Evolutionary conservation across 169 alveolate species (phyloP).

Genomic region (Theileria annulata): DNA sequence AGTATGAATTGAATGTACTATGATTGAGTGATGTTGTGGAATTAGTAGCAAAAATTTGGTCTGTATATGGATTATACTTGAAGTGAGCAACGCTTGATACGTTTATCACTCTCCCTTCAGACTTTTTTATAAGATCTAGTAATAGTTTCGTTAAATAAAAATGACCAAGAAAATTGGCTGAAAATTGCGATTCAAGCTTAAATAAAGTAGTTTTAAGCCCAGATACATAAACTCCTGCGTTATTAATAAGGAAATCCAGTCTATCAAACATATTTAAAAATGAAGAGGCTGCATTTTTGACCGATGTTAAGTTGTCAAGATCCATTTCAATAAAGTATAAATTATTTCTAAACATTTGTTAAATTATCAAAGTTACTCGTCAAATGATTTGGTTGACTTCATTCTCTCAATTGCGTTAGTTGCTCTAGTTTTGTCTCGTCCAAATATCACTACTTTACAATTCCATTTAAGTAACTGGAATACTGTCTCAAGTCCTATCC

Average conservation of each 20-base stretch:
- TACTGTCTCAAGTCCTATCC: conserved; percentile 49
- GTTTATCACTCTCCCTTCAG: conserved; percentile 41
- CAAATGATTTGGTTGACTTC: conserved; percentile 23
- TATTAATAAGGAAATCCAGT: conserved; percentile 55
- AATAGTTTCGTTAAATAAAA: conserved; percentile 46
- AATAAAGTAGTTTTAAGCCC: conserved; percentile 9
- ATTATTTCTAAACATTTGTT: conserved; percentile 16
- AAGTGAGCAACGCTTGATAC: conserved; percentile 65
- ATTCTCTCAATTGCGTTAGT: conserved; percentile 58
- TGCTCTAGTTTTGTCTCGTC: conserved; percentile 56
- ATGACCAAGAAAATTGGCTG: conserved; percentile 62
- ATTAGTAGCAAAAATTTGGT: conserved; percentile 17
- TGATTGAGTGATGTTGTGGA: conserved; percentile 9
- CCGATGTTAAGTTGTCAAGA: conserved; percentile 38
- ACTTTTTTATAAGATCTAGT: conserved; percentile 19
- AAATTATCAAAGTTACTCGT: conserved; percentile 13
- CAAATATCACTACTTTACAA: conserved; percentile 58
- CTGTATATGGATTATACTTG: conserved; percentile 45
- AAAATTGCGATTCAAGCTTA: conserved; percentile 39
- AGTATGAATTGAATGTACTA: conserved; percentile 7
- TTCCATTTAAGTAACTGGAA: conserved; percentile 46
- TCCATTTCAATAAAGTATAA: conserved; percentile 60
- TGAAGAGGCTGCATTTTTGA: conserved; percentile 33
- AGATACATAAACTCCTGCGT: conserved; percentile 43
- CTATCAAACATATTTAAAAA: conserved; percentile 21